Base-by-base conservation (phyloP, 768 basidiomycete genomes). In the Pholiota conissans region DNA sequence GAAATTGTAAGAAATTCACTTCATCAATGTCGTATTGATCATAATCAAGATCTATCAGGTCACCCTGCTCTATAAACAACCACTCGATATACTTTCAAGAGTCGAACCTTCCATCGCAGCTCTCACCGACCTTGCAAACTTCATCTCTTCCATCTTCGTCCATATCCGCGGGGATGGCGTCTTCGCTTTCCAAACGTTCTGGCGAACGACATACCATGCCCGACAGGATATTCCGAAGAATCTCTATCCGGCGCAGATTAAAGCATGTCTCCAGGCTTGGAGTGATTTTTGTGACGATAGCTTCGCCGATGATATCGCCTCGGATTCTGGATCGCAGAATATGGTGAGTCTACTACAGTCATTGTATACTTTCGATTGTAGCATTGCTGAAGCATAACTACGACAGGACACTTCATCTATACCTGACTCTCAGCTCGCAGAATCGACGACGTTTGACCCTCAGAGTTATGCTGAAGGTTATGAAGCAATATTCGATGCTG, bases 171-270 rank as follows among this genome's bases (percentile, higher is more conserved):
- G 80, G 8, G 69, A 76, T 18, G 85, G 83, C 0, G 80, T 83
- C 0, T 62, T 79, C 5, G 76, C 80, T 1, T 89, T 88, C 58
- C 74, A 76, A 60, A 70, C 67, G 2, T 88, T 84, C 65, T 89
- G 86, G 86, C 74, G 74, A n/a, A 68, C 69, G 35, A 82, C 82
- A 3, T 86, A 83, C 63, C 78, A 82, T 30, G 70, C 69, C n/a
- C 71, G 73, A 7, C 67, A 65, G 32, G 67, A 67, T 26, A 70
- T 77, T 29, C 74, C 79, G 27, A 67, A 65, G 49, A 37, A 61
- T 0, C 56, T 64, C 16, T 79, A 81, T 56, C 83, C 85, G 0
- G 63, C 68, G 5, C 71, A 68, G 18, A 71, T 85, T 59, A 76
- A 74, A 49, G 70, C 70, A 10, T 79, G 76, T 40, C 67, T 87